Conservation (phyloP, 805 yeast genomes). For the Lachancea lanzarotensis region DNA sequence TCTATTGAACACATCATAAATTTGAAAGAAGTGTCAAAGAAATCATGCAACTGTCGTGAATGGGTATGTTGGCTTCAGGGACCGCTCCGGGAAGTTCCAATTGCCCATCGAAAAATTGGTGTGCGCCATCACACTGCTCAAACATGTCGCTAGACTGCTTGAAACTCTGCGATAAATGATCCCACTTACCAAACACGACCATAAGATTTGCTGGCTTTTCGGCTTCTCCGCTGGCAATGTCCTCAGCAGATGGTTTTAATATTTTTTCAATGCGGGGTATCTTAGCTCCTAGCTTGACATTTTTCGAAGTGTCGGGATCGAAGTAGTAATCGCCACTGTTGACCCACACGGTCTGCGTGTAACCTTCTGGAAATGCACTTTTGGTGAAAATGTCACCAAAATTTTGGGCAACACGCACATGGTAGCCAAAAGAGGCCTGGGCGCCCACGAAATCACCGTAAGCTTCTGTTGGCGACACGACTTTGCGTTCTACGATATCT, state of each 20-base stretch:
- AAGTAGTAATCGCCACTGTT: constrained; percentile 60
- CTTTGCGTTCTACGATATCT: constrained; percentile 50
- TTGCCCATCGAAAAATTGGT: constrained; percentile 65
- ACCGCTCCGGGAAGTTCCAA: constrained; percentile 47
- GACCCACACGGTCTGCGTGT: constrained; percentile 57
- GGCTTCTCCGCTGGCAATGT: constrained; percentile 18
- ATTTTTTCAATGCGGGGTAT: constrained; percentile 28
- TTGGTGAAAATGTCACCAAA: constrained; percentile 68
- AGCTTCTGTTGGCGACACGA: constrained; percentile 67
- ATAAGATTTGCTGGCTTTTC: constrained; percentile 34
- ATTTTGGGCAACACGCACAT: constrained; percentile 57
- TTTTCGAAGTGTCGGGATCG: constrained; percentile 25
- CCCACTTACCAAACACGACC: constrained; percentile 58
- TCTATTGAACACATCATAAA: not conserved
- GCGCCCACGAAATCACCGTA: constrained; percentile 56
- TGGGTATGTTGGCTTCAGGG: constrained; percentile 34
- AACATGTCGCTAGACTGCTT: constrained; percentile 42
- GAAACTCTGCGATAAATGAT: constrained; percentile 50
- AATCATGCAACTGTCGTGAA: constrained; percentile 67
- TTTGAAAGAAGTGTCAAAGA: constrained; percentile 38
- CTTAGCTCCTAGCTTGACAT: constrained; percentile 16
- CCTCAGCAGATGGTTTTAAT: constrained; percentile 15
- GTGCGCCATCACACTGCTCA: constrained; percentile 47
- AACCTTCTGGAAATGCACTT: constrained; percentile 58
- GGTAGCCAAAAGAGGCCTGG: constrained; percentile 61